phyloP scores from a whole-genome alignment of 805 yeast genomes.

The Wickerhamiella sergipiensis region DNA sequence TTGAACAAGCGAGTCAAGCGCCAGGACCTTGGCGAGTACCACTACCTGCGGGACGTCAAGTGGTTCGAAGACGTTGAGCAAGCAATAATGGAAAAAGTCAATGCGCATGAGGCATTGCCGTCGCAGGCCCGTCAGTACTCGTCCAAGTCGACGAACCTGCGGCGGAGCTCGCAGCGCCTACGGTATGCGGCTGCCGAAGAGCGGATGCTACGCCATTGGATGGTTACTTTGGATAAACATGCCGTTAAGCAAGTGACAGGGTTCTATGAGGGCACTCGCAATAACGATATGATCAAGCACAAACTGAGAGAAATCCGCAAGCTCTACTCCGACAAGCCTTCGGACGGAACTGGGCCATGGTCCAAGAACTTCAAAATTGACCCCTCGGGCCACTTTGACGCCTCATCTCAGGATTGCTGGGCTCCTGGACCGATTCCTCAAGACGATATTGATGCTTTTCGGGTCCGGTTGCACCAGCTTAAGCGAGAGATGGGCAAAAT shows the following conservation, averaged over 20 bases:
- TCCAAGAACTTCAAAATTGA: background rate
- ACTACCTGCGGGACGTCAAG: background rate
- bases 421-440: background rate
- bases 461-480: background rate
- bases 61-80: background rate
- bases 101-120: background rate
- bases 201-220: conserved; percentile 1
- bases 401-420: background rate
- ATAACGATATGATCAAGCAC: conserved; percentile 1
- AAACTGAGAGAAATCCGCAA: conserved; percentile 1
- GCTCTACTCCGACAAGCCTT: background rate
- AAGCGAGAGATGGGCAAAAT: background rate
- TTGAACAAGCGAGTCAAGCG: background rate
- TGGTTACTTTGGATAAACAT: background rate
- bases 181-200: background rate
- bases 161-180: background rate
- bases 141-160: background rate
- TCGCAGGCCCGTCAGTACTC: background rate
- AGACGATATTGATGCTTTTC: background rate
- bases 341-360: background rate
- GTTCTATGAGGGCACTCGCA: background rate
- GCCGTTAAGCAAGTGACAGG: background rate
- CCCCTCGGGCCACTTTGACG: background rate
- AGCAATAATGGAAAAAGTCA: background rate
- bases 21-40: background rate